phyloP scores from a whole-genome alignment of 306 rosid genomes.

The Gleditsia sinensis region DNA sequence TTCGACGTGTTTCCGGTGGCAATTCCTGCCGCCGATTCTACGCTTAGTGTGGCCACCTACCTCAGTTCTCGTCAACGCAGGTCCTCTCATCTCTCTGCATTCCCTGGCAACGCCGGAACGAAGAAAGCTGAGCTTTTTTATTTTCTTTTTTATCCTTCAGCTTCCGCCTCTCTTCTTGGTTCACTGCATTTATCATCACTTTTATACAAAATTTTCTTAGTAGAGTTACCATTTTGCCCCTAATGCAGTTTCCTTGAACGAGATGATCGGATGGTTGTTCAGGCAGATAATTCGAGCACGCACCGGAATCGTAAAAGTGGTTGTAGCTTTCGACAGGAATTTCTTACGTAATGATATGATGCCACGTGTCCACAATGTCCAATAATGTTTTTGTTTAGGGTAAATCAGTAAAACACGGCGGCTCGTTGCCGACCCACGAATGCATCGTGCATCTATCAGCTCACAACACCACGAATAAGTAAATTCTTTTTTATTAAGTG shows the following conservation, averaged over 20 bases:
- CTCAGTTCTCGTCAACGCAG: constrained; percentile 47
- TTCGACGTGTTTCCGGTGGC: constrained; percentile 96
- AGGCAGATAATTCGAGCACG: not conserved
- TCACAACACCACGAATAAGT: too few relatives aligned
- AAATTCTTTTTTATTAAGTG: too few relatives aligned
- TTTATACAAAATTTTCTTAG: not conserved
- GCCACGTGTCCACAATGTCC: not conserved
- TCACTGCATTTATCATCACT: not conserved
- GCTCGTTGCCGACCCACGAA: too few relatives aligned
- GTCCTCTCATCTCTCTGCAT: constrained; percentile 80
- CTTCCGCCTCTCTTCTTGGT: not conserved
- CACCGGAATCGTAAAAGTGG: not conserved
- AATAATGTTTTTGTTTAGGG: not conserved
- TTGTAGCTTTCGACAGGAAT: not conserved
- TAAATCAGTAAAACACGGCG: too few relatives aligned
- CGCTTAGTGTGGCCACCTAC: constrained; percentile 41
- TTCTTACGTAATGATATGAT: not conserved
- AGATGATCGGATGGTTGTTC: not conserved
- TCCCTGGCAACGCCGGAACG: constrained; percentile 41
- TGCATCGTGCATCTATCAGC: too few relatives aligned
- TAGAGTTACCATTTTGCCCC: not conserved
- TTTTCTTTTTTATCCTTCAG: not conserved
- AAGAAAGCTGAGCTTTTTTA: not conserved
- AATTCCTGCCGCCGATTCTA: constrained; percentile 71
- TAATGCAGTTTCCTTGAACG: not conserved